Evolutionary conservation across 2,329 filamentous ascomycete genomes (phyloP).

Genomic region (Alternaria ventricosa): DNA sequence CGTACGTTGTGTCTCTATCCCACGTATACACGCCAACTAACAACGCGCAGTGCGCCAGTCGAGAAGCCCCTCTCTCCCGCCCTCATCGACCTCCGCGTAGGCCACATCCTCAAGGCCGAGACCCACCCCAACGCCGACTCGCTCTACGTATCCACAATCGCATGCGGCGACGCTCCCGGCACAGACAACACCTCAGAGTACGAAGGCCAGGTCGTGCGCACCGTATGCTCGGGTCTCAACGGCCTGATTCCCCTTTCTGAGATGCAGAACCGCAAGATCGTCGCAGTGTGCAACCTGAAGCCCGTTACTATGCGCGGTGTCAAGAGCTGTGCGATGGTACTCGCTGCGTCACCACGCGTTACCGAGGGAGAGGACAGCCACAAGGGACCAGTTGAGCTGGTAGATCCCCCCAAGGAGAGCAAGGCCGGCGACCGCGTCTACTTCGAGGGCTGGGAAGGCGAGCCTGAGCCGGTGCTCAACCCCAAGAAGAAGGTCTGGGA

Average conservation of each 20-base stretch:
- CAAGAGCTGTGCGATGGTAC: conserved; percentile 84
- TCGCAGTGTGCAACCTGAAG: conserved; percentile 97
- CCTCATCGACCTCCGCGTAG: conserved; percentile 93
- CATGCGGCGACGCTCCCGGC: conserved; percentile 85
- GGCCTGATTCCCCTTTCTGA: conserved; percentile 90
- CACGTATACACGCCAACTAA: conserved; percentile 16
- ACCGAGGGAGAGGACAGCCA: conserved; percentile 83
- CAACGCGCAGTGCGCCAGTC: conserved; percentile 55
- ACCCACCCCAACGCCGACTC: conserved; percentile 97
- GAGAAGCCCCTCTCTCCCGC: conserved; percentile 80
- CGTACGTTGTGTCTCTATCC: conserved; percentile 27
- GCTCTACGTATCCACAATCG: conserved; percentile 93
- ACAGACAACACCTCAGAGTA: conserved; percentile 89
- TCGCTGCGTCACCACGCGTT: conserved; percentile 86
- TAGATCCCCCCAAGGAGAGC: conserved; percentile 78
- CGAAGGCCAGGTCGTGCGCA: conserved; percentile 89
- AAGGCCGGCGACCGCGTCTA: conserved; percentile 85
- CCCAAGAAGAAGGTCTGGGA: conserved; percentile 99
- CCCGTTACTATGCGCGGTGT: conserved; percentile 98
- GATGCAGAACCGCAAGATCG: conserved; percentile 95
- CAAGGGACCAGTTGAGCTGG: conserved; percentile 91
- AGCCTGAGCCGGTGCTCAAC: conserved; percentile 92
- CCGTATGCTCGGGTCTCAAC: conserved; percentile 95
- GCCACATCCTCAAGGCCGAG: conserved; percentile 94
- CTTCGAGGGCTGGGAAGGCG: conserved; percentile 93